phyloP scores from a whole-genome alignment of 352 stramenopile species.

The Pythium coloratum region DNA sequence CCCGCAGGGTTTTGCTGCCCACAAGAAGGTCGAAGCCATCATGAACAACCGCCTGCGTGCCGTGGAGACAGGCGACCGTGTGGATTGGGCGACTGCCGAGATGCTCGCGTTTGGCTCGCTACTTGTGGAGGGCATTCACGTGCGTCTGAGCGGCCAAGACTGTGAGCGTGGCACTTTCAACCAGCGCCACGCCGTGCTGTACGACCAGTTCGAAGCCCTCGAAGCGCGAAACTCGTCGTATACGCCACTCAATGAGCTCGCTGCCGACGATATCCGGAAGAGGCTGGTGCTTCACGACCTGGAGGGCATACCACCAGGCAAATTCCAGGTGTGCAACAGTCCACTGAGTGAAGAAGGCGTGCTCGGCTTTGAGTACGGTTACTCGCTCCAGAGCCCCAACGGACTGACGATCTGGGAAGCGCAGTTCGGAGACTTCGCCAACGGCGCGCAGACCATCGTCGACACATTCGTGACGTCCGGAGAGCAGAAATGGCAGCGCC shows the following conservation, averaged over 20 bases:
- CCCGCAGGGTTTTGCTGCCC: conserved; percentile 76
- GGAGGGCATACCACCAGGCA: conserved; percentile 41
- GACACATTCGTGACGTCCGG: conserved; percentile 84
- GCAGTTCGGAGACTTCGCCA: conserved; percentile 89
- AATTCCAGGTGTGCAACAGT: conserved; percentile 82
- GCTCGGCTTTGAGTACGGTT: conserved; percentile 88
- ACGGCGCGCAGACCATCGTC: conserved; percentile 88
- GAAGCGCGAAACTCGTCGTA: conserved; percentile 88
- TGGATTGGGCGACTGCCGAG: conserved; percentile 90
- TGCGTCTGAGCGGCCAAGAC: conserved; percentile 88
- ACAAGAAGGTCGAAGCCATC: conserved; percentile 85
- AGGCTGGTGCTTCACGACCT: conserved; percentile 41
- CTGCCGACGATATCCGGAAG: conserved; percentile 43
- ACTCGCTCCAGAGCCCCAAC: conserved; percentile 75
- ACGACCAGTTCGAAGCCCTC: conserved; percentile 83
- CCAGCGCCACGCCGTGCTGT: conserved; percentile 87
- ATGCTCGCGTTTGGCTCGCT: conserved; percentile 84
- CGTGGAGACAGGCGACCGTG: conserved; percentile 74
- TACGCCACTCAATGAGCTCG: conserved; percentile 92
- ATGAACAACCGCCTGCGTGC: conserved; percentile 84
- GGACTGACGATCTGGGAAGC: conserved; percentile 92
- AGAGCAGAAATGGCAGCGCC: conserved; percentile 89
- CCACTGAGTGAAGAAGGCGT: conserved; percentile 83
- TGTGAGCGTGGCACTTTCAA: conserved; percentile 90
- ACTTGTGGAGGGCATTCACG: conserved; percentile 80